phyloP scores from a whole-genome alignment of 306 rosid species.

The Abrus precatorius region DNA sequence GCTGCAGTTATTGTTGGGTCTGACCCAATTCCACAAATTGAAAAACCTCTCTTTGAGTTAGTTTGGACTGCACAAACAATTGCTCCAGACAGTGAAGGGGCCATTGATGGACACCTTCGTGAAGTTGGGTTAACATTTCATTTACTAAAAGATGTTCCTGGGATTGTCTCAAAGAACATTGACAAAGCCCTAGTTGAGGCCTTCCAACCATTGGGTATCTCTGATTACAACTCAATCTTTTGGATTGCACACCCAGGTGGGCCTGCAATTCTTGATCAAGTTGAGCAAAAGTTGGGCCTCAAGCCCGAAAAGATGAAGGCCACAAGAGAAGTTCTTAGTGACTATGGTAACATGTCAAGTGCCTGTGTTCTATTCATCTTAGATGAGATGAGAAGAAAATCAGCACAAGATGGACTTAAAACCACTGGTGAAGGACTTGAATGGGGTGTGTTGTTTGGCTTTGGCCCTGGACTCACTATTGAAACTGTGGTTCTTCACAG shows the following conservation, averaged over 20 bases:
- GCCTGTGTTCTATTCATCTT: conserved; percentile 78
- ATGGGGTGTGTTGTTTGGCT: conserved; percentile 79
- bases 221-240: conserved; percentile 51
- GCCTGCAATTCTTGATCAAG: conserved; percentile 47
- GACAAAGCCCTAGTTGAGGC: conserved; percentile 42
- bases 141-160: conserved; percentile 52
- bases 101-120: conserved; percentile 52
- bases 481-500: conserved; percentile 73
- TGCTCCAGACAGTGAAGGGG: conserved; percentile 74
- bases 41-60: conserved; percentile 65
- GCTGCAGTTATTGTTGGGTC: conserved; percentile 65
- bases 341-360: conserved; percentile 81
- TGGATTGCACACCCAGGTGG: conserved; percentile 56
- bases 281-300: conserved; percentile 35
- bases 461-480: conserved; percentile 82
- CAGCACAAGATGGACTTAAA: conserved; percentile 51
- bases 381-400: conserved; percentile 72
- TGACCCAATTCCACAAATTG: conserved; percentile 61
- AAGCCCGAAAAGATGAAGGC: conserved; percentile 47
- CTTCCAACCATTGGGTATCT: conserved; percentile 43
- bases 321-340: conserved; percentile 65
- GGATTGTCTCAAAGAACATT: conserved; percentile 50
- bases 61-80: conserved; percentile 74
- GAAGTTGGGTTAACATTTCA: conserved; percentile 48
- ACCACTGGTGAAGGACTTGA: conserved; percentile 58